These are phyloP conservation scores for Onygenales sp. DNA, from an alignment of 2,329 filamentous ascomycete species.

Conservation along the genomic window DNA sequence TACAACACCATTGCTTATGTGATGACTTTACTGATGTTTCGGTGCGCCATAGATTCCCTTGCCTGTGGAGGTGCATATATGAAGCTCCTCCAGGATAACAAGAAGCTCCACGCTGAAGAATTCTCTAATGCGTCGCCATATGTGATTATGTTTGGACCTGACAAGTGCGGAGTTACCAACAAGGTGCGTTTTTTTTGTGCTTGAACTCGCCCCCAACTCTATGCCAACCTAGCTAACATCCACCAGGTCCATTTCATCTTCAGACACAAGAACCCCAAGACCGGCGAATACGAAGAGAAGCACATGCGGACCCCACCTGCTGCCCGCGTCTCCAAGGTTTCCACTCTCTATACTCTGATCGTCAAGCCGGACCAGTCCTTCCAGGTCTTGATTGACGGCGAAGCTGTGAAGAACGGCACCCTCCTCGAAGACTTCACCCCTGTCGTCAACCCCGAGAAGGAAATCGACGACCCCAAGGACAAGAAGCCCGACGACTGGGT, in stretches of 20 bases:
- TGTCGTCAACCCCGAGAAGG: slow-evolving; percentile 83
- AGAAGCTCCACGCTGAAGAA: slow-evolving; percentile 91
- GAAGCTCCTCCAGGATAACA: slow-evolving; percentile 97
- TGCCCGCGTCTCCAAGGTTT: slow-evolving; percentile 82
- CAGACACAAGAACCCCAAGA: slow-evolving; percentile 99
- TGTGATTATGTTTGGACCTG: slow-evolving; percentile 99
- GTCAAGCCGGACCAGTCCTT: slow-evolving; percentile 96
- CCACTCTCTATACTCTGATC: slow-evolving; percentile 91
- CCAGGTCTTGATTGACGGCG: slow-evolving; percentile 83
- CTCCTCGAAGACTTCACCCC: slow-evolving; percentile 91
- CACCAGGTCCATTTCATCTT: slow-evolving; percentile 77
- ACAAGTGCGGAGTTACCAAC: slow-evolving; percentile 99
- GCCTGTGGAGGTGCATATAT: slow-evolving; percentile 98
- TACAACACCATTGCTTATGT: slow-evolving; percentile 7
- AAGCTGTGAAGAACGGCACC: slow-evolving; percentile 76
- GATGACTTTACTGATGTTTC: slow-evolving; percentile 20
- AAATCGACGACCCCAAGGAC: slow-evolving; percentile 93
- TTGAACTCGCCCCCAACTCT: slow-evolving; percentile 1
- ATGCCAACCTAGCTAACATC: slow-evolving; percentile 14
- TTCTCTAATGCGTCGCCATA: slow-evolving; percentile 97
- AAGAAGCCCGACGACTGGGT: slow-evolving; percentile 94
- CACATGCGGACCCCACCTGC: slow-evolving; percentile 77
- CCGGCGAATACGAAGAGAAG: slow-evolving; percentile 99
- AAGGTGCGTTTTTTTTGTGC: slow-evolving; percentile 53
- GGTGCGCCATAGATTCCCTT: slow-evolving; percentile 60